phyloP scores from a whole-genome alignment of 2,329 filamentous ascomycete genomes.

The Fusarium caatingaense region DNA sequence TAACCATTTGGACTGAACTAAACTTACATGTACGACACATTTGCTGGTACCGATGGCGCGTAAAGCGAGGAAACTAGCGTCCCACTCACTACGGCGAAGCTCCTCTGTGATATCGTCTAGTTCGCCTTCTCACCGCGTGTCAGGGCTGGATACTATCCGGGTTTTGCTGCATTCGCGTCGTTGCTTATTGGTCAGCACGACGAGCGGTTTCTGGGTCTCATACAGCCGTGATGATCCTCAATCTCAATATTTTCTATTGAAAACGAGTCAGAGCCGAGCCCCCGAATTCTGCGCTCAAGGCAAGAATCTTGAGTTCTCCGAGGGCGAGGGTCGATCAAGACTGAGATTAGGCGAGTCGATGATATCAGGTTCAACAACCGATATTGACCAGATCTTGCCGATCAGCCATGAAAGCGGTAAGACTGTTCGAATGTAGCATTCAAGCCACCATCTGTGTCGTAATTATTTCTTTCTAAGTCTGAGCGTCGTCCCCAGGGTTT shows the following conservation, averaged over 20 bases:
- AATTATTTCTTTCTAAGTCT: not conserved
- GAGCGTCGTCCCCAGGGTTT: conserved; percentile 42
- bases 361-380: not conserved
- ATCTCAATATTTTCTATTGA: not conserved
- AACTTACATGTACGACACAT: not conserved
- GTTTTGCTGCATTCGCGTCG: conserved; percentile 24
- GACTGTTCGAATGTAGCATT: not conserved
- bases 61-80: conserved; percentile 2
- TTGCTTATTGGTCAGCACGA: conserved; percentile 15
- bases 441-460: not conserved
- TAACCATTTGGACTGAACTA: not conserved
- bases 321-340: not conserved
- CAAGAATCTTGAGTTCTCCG: not conserved
- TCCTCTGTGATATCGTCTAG: conserved; percentile 25
- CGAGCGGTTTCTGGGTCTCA: not conserved
- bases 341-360: conserved; percentile 1
- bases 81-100: conserved; percentile 14
- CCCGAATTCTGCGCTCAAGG: not conserved
- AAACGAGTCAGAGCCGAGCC: not conserved
- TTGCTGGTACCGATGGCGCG: conserved; percentile 23
- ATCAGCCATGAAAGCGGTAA: not conserved
- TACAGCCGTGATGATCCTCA: not conserved
- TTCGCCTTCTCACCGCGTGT: conserved; percentile 24
- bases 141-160: conserved; percentile 34
- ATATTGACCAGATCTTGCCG: conserved; percentile 5